Base-by-base conservation (phyloP, 495 filamentous ascomycete genomes). In the Talaromyces adpressus region DNA sequence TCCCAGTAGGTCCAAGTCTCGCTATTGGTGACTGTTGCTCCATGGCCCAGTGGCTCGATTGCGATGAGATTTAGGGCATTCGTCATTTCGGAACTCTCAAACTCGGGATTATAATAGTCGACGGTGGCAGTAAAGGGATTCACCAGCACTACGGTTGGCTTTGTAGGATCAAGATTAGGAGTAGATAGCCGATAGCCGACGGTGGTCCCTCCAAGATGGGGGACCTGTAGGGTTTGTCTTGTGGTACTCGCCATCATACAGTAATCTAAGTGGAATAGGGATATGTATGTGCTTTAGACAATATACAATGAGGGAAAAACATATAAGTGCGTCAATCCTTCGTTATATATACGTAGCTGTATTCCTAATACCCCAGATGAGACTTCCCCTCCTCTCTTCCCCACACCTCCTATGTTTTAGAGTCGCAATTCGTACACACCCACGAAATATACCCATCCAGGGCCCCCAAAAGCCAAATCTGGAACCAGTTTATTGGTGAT, bases 1-100 rank as follows among this genome's bases (percentile, higher is more conserved):
- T 83, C 81, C 81, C 81, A 84, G 62, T 84, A 84, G 0, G 78
- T 84, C 62, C 70, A 84, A 36, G 78, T 75, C 56, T 80, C 73
- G 29, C 61, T 62, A 11, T 68, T 66, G 2, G 75, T 75, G 6
- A 74, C 68, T 0, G 81, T 83, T 59, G 76, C 69, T 23, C 81
- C 81, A 62, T 84, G 81, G n/a, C 81, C 81, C 11, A 84, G 73
- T 2, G 77, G 70, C 65, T 84, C 81, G 63, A 84, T 82, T 1
- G 81, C 73, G 12, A 83, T 60, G 4, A 84, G 67, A 62, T 82
- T 83, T 67, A 82, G 73, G 0, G 62, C 27, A 12, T 60, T 62
- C n/a, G 65, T 68, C 25, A 77, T 57, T 18, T 69, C 22, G 0
- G 27, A 9, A n/a, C 72, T 67, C 4, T 66, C 60, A 47, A 73